A percentile compares a stretch with the other conserved stretches of the same genome.
phyloP scores from a whole-genome alignment of 1,284 basidiomycete species.

The Pterulicium gracile region DNA sequence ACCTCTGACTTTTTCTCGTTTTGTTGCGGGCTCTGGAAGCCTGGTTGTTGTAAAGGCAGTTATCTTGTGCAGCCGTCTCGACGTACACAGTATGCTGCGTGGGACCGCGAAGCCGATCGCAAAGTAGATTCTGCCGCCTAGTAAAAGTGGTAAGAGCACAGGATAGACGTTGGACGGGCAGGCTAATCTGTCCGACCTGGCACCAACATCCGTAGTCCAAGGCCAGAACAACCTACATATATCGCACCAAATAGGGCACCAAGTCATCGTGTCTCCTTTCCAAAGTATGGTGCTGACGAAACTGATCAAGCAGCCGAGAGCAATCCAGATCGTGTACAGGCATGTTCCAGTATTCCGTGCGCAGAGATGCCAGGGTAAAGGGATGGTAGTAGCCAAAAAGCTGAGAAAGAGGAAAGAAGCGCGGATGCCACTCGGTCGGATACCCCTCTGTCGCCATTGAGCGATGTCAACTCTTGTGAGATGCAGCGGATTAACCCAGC shows the following conservation, averaged over 20 bases:
- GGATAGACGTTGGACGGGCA: too few relatives aligned
- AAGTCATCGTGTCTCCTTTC: slow-evolving; percentile 44
- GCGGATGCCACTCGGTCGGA: slow-evolving; percentile 12
- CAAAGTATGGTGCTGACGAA: slow-evolving; percentile 60
- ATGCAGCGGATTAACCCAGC: too few relatives aligned
- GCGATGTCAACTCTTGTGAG: too few relatives aligned
- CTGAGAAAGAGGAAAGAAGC: slow-evolving; percentile 20
- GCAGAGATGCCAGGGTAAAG: slow-evolving; percentile 26
- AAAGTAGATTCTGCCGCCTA: slow-evolving; percentile 27
- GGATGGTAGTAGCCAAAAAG: slow-evolving; percentile 22
- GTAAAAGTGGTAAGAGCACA: too few relatives aligned
- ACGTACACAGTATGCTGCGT: slow-evolving; percentile 34
- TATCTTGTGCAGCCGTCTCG: slow-evolving; percentile 36
- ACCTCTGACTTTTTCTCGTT: slow-evolving; percentile 20
- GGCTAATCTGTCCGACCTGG: too few relatives aligned
- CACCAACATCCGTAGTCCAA: too few relatives aligned
- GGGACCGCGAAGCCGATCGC: slow-evolving; percentile 27
- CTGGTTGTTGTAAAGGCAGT: slow-evolving; percentile 18
- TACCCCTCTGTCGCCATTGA: too few relatives aligned
- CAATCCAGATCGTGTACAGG: slow-evolving; percentile 53
- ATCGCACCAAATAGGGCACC: slow-evolving; percentile 65
- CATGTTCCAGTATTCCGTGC: slow-evolving; percentile 49
- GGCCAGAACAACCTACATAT: slow-evolving; percentile 59
- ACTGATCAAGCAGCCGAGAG: slow-evolving; percentile 40
- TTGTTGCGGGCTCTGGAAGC: too few relatives aligned